Evolutionary conservation across 345 rosid genomes (phyloP).

Genomic region (Arabidopsis thaliana): TAIR10.1 NC_003076.8:1924501-1925000

Average conservation of each 20-base stretch:
- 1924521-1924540: constrained; percentile 44
- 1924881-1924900: constrained; percentile 17
- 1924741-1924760: constrained; percentile 50
- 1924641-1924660: constrained; percentile 15
- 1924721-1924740: constrained; percentile 66
- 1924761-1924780: constrained; percentile 56
- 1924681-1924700: constrained; percentile 96
- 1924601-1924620: constrained; percentile 36
- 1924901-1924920: constrained; percentile 28
- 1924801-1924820: constrained; percentile 13
- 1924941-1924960: constrained; percentile 16
- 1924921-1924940: constrained; percentile 23
- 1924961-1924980: background rate
- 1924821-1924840: constrained; percentile 34
- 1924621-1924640: constrained; percentile 23
- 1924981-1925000: background rate
- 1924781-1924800: constrained; percentile 54
- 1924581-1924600: constrained; percentile 21
- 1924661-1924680: constrained; percentile 9
- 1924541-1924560: constrained; percentile 34
- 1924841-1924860: constrained; percentile 47
- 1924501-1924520: constrained; percentile 33
- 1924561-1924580: constrained; percentile 30
- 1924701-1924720: constrained; percentile 87
- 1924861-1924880: constrained; percentile 47